These are phyloP conservation scores for Yarrowia hollandica DNA, from an alignment of 805 yeast species.

Conservation along the genomic window DNA sequence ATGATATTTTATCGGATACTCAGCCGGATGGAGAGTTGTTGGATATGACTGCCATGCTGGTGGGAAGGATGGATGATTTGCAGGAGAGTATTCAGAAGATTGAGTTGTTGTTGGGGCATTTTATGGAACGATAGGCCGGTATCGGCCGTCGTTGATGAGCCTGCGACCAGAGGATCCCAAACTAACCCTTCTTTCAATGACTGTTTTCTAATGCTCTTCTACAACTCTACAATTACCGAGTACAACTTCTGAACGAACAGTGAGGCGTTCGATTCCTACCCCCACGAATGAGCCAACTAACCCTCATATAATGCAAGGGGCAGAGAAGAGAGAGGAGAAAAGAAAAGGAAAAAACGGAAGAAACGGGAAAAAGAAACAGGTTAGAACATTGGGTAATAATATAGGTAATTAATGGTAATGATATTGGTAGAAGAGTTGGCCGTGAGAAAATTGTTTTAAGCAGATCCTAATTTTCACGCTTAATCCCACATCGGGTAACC, in stretches of 20 bases:
- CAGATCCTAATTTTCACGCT: too few species aligned
- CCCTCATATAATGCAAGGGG: neutral
- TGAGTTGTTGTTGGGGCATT: conserved; percentile 10
- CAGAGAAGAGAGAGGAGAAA: neutral
- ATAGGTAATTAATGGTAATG: conserved; percentile 5
- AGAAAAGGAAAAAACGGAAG: neutral
- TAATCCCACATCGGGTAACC: too few species aligned
- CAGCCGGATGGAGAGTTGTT: conserved; percentile 23
- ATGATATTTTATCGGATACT: conserved; percentile 7
- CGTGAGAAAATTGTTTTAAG: too few species aligned
- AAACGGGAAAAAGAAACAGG: neutral
- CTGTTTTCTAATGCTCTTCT: too few species aligned
- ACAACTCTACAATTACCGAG: too few species aligned
- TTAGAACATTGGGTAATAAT: conserved; percentile 7
- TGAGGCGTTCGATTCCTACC: too few species aligned
- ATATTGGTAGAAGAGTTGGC: too few species aligned
- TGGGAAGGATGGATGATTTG: conserved; percentile 6
- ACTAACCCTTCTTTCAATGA: too few species aligned
- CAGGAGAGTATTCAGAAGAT: conserved; percentile 26
- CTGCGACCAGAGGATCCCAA: too few species aligned
- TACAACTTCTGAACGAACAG: too few species aligned
- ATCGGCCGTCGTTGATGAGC: too few species aligned
- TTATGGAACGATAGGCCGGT: conserved; percentile 10
- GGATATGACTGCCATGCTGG: conserved; percentile 25
- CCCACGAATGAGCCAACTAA: too few species aligned